These are phyloP conservation scores for Ustilago cynodontis DNA, from an alignment of 1,284 basidiomycete genomes.

Conservation along the genomic window DNA sequence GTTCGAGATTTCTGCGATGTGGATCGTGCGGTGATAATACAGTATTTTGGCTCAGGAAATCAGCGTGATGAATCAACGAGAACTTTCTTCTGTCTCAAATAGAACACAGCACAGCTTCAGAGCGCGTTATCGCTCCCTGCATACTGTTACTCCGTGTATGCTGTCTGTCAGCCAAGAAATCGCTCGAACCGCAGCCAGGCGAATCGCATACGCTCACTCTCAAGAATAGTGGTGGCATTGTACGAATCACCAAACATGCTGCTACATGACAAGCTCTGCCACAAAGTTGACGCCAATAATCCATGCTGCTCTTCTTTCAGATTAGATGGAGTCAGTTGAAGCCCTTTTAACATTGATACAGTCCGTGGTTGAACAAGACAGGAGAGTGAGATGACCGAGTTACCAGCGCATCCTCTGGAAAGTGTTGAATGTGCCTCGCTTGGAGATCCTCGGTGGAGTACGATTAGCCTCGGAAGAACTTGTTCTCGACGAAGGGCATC, in stretches of 20 bases:
- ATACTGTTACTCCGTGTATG: neutral
- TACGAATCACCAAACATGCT: neutral
- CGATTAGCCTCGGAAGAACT: constrained; percentile 64
- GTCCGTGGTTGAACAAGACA: constrained; percentile 15
- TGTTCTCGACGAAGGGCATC: constrained; percentile 81
- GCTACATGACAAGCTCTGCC: too few relatives aligned
- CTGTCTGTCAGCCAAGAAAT: too few relatives aligned
- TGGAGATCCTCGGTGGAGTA: neutral
- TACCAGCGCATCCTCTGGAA: neutral
- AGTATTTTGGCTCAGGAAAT: neutral
- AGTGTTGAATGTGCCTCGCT: constrained; percentile 5
- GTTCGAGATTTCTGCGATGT: constrained; percentile 2
- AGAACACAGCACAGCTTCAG: neutral
- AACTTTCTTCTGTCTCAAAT: constrained; percentile 19
- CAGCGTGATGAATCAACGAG: constrained; percentile 21
- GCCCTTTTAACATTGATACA: neutral
- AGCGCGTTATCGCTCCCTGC: neutral
- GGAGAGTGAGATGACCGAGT: neutral
- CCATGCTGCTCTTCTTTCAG: too few relatives aligned
- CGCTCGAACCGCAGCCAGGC: too few relatives aligned
- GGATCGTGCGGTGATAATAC: constrained; percentile 2
- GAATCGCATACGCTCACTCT: neutral
- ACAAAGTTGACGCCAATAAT: neutral
- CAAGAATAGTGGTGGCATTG: neutral
- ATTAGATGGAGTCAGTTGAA: too few relatives aligned